These are phyloP conservation scores for Yamadazyma takamatsuzukensis DNA, from an alignment of 805 yeast species.

Conservation along the genomic window DNA sequence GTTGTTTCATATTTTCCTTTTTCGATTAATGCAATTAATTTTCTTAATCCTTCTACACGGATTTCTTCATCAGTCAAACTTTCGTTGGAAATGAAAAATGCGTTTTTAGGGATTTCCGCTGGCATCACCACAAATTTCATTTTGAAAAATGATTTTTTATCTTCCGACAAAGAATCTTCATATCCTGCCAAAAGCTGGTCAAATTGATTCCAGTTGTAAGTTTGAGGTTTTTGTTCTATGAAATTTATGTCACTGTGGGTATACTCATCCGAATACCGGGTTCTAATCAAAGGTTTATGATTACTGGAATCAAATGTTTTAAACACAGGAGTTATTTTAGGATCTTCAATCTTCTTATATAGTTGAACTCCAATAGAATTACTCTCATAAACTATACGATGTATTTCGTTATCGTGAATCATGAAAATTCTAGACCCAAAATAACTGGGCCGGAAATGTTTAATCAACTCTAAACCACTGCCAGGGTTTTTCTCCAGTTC, in stretches of 20 bases:
- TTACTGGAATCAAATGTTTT: conserved; percentile 9
- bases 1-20: conserved; percentile 43
- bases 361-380: conserved; percentile 78
- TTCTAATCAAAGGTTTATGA: conserved; percentile 52
- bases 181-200: conserved; percentile 93
- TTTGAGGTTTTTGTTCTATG: conserved; percentile 47
- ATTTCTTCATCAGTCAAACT: conserved; percentile 76
- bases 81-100: conserved; percentile 51
- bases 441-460: conserved; percentile 45
- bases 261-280: conserved; percentile 72
- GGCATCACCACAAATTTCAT: conserved; percentile 87
- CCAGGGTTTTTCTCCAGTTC: conserved; percentile 59
- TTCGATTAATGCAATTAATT: conserved; percentile 59
- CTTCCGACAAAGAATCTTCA: conserved; percentile 64
- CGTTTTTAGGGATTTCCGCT: conserved; percentile 59
- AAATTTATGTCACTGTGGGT: conserved; percentile 55
- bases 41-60: conserved; percentile 85
- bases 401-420: conserved; percentile 79
- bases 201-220: conserved; percentile 83
- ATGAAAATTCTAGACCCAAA: conserved; percentile 68
- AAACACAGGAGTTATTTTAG: conserved; percentile 5
- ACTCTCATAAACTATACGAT: conserved; percentile 72
- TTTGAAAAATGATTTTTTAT: conserved; percentile 52
- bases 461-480: conserved; percentile 54
- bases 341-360: conserved; percentile 33